phyloP scores from a whole-genome alignment of 2,329 filamentous ascomycete species.

The Allantophomopsis cytisporea region DNA sequence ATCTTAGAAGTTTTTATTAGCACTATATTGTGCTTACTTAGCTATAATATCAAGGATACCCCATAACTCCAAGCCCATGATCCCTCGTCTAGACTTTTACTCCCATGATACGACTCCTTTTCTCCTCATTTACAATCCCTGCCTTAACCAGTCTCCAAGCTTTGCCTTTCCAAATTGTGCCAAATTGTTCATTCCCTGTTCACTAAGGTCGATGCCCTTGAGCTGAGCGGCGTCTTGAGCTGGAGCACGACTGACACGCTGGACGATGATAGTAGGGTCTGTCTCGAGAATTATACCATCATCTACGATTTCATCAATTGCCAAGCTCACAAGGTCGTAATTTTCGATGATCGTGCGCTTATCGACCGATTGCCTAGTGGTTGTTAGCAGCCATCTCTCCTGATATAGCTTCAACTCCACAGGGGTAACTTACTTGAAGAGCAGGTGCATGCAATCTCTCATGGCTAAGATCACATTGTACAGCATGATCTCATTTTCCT shows the following conservation, averaged over 20 bases:
- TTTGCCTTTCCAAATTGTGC: conserved; percentile 91
- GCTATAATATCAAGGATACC: background rate
- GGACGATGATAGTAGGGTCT: conserved; percentile 86
- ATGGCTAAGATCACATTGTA: conserved; percentile 92
- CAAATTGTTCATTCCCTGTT: conserved; percentile 88
- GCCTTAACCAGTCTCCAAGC: conserved; percentile 79
- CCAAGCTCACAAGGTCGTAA: conserved; percentile 89
- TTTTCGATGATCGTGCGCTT: conserved; percentile 97
- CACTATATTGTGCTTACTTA: no score
- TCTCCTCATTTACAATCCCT: conserved; percentile 47
- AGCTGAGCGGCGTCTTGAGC: conserved; percentile 77
- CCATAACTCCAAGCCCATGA: conserved; percentile 8
- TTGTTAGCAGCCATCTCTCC: background rate
- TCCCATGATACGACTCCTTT: background rate
- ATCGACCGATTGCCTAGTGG: conserved; percentile 74
- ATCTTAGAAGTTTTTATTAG: no score
- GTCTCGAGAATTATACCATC: conserved; percentile 96
- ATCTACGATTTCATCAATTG: conserved; percentile 90
- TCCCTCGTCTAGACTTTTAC: background rate
- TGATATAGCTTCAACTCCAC: background rate
- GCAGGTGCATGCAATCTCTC: conserved; percentile 75
- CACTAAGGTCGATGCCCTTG: conserved; percentile 88
- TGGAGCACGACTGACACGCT: conserved; percentile 83
- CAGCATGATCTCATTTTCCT: conserved; percentile 94
- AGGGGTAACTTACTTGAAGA: conserved; percentile 62